These are phyloP conservation scores for Oxytropis ochrocephala DNA, from an alignment of 306 rosid genomes.

Conservation along the genomic window DNA sequence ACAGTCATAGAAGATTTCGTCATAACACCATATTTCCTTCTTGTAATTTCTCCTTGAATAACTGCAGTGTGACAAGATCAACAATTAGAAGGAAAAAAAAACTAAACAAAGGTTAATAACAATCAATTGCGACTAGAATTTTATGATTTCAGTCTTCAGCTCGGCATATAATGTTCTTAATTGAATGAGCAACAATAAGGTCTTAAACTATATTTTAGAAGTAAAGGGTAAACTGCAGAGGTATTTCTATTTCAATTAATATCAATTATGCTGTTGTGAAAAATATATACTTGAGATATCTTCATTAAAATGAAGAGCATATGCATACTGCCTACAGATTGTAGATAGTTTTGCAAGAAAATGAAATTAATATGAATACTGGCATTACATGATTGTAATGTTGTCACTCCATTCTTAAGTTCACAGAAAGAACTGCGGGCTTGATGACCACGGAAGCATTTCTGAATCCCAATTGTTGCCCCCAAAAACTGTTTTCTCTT, in stretches of 20 bases:
- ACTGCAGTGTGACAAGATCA: slow-evolving; percentile 42
- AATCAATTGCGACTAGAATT: slow-evolving; percentile 4
- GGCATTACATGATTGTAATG: slow-evolving; percentile 61
- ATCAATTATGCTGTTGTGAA: slow-evolving; percentile 1
- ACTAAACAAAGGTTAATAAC: not conserved
- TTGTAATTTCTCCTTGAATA: slow-evolving; percentile 58
- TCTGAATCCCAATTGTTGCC: slow-evolving; percentile 62
- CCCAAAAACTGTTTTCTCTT: slow-evolving; percentile 52
- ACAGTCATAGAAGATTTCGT: slow-evolving; percentile 30
- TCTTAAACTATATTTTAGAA: slow-evolving; percentile 5
- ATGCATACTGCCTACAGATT: slow-evolving; percentile 1
- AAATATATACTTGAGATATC: slow-evolving; percentile 3
- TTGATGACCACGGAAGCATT: slow-evolving; percentile 64
- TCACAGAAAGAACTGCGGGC: slow-evolving; percentile 50
- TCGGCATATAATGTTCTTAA: not conserved
- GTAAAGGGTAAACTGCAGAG: not conserved
- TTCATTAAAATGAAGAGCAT: slow-evolving; percentile 7
- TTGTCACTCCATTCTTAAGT: slow-evolving; percentile 43
- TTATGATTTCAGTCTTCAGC: not conserved
- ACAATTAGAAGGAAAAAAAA: not conserved
- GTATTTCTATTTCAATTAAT: not conserved
- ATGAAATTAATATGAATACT: slow-evolving; percentile 17
- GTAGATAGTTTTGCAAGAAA: slow-evolving; percentile 1
- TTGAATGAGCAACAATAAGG: not conserved
- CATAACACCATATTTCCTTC: slow-evolving; percentile 32